Evolutionary conservation across 306 rosid genomes (phyloP), one percentile per base, ranked within the genome.

Genomic region (Vicia faba): DNA sequence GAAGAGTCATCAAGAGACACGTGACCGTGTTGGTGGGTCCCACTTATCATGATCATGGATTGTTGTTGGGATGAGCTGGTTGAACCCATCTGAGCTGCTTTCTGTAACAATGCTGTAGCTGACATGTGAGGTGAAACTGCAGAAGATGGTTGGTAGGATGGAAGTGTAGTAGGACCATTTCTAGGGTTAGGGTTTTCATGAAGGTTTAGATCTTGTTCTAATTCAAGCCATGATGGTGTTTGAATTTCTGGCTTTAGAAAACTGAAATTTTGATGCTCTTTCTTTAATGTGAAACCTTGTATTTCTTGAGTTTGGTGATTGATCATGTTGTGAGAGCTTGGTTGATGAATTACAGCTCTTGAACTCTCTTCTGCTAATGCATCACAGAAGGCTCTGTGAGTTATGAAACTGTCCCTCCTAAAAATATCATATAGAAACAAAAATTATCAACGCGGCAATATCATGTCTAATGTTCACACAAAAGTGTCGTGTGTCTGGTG

Each of bases 331-430:
- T 50, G 28, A 18, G 28, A 8, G 16, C 18, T 51, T 19, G 14
- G 58, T 20, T 51, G 29, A 51, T 8, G 14, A 10, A 20, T 51
- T 20, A 23, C 14, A 11, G 15, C 7, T 25, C 14, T 53, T 57
- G 87, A 96, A 82, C 85, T 86, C 72, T 93, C 98, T 50, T 93
- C 91, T 66, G 95, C 96, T 26, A 93, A 79, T 54, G 96, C 97
- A 82, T 93, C 96, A 82, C 98, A 93, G 84, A 93, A 93, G 2
- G 98, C 98, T 88, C 98, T 86, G 80, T 93, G 98, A 16, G 98
- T 89, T 82, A 88, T 88, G 92, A 93, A 93, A 77, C 97, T 89
- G 75, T 93, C 98, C 80, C 96, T 89, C 89, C 98, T 93, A 87
- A 12, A 72, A 45, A 51, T n/a, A 35, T 49, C 72, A 72, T 13